Base-by-base conservation (phyloP, 371 early-diverging fungal species). In the Amoeboaphelidium protococcarum region DNA sequence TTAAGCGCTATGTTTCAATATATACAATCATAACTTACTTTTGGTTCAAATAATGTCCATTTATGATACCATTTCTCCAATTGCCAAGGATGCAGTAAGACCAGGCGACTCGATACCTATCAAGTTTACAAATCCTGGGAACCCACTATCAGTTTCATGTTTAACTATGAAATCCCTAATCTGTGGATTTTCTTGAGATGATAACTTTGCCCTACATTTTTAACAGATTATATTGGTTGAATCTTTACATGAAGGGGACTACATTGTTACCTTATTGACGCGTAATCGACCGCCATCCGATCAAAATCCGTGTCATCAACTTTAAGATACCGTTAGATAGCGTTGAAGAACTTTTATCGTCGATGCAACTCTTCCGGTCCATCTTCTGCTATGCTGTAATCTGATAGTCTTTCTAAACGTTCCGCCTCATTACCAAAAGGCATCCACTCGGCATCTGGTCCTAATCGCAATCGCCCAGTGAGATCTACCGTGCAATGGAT, bases 21-120 rank as follows among this genome's bases (percentile, higher is more conserved):
- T n/a, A n/a, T n/a, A n/a, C n/a, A n/a, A n/a, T n/a, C n/a, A n/a
- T n/a, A n/a, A n/a, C n/a, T n/a, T n/a, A n/a, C n/a, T n/a, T n/a
- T n/a, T n/a, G n/a, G n/a, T n/a, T n/a, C n/a, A n/a, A n/a, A n/a
- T n/a, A n/a, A n/a, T n/a, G n/a, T n/a, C n/a, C n/a, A n/a, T n/a
- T n/a, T n/a, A n/a, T n/a, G n/a, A n/a, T n/a, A n/a, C n/a, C 53
- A 69, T 57, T 26, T 76, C 67, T 0, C 76, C 86, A 42, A 88
- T 83, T 0, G 88, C 86, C 26, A 84, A 62, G 1, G 80, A 75
- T 1, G 78, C 66, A 6, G 89, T 88, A 41, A 88, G 54, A 1
- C 89, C 89, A 1, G 89, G 89, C 45, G 81, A 80, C 54, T 88
- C 89, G 24, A 88, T 83, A 22, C 86, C 89, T 2, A 78, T 55